phyloP scores from a whole-genome alignment of 2,329 filamentous ascomycete species.

The Didymellaceae sp. region DNA sequence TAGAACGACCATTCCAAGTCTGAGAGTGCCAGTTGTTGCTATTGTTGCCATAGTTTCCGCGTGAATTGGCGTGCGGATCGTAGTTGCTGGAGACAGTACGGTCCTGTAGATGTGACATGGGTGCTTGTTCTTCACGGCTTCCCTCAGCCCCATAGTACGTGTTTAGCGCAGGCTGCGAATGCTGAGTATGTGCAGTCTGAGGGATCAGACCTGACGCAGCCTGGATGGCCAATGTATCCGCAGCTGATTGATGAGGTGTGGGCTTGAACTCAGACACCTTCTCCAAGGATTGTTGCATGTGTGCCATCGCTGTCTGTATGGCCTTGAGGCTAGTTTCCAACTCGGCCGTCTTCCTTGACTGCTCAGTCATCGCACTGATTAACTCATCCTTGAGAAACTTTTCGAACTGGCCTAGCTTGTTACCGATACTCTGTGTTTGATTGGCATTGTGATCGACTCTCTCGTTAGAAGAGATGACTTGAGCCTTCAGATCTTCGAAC shows the following conservation, averaged over 20 bases:
- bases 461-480: slow-evolving; percentile 32
- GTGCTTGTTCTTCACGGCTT: slow-evolving; percentile 17
- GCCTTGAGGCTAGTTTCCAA: slow-evolving; percentile 36
- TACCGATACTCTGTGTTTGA: slow-evolving; percentile 28
- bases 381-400: slow-evolving; percentile 37
- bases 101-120: slow-evolving; percentile 21
- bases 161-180: slow-evolving; percentile 33
- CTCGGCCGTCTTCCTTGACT: slow-evolving; percentile 31
- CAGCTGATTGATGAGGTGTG: slow-evolving; percentile 2
- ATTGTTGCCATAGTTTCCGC: slow-evolving; percentile 20
- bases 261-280: slow-evolving; percentile 20
- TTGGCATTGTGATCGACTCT: slow-evolving; percentile 27
- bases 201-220: slow-evolving; percentile 4
- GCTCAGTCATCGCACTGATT: slow-evolving; percentile 28
- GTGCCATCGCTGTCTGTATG: slow-evolving; percentile 33
- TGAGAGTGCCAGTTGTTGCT: slow-evolving; percentile 20
- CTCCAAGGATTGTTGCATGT: slow-evolving; percentile 34
- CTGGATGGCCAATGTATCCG: slow-evolving; percentile 5
- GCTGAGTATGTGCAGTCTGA: slow-evolving; percentile 21
- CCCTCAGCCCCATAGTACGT: slow-evolving; percentile 28
- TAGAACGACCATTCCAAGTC: slow-evolving; percentile 23
- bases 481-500: slow-evolving; percentile 35
- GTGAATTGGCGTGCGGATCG: slow-evolving; percentile 25
- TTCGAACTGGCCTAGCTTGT: slow-evolving; percentile 36
- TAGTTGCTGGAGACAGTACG: slow-evolving; percentile 15